Conservation (phyloP, 2,329 filamentous ascomycete genomes). For the Leptosphaerulina australis region DNA sequence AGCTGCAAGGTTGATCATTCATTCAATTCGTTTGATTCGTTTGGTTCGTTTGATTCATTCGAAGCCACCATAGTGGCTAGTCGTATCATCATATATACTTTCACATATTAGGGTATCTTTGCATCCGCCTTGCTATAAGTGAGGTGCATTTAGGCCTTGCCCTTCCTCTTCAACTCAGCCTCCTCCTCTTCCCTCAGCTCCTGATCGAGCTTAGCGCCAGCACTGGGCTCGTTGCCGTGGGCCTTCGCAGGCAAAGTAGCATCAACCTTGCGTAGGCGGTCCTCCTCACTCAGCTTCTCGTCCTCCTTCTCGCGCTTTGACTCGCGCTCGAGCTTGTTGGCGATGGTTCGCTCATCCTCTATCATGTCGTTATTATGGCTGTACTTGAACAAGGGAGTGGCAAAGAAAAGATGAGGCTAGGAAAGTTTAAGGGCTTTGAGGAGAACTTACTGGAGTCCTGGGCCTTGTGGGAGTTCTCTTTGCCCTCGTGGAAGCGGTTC, state of each 20-base stretch:
- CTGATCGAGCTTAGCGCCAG: conserved; percentile 74
- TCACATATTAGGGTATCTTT: conserved; percentile 15
- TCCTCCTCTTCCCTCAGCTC: conserved; percentile 72
- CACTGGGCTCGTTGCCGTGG: conserved; percentile 76
- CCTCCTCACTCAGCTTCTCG: conserved; percentile 38
- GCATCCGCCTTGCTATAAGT: conserved; percentile 9
- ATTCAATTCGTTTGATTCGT: no score
- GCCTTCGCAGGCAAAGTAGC: conserved; percentile 63
- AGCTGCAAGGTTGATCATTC: not conserved
- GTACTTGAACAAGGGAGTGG: not conserved
- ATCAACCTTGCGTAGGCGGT: conserved; percentile 61
- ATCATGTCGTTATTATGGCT: conserved; percentile 34
- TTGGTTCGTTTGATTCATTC: no score
- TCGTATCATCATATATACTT: conserved; percentile 3
- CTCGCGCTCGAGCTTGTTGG: conserved; percentile 72
- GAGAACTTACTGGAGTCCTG: conserved; percentile 71
- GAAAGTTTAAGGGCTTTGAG: not conserved
- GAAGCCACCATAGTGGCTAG: conserved; percentile 17
- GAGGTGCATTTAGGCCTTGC: conserved; percentile 38
- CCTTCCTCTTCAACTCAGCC: conserved; percentile 67
- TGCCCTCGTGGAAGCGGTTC: conserved; percentile 73
- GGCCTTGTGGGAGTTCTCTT: conserved; percentile 69
- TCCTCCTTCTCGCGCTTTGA: conserved; percentile 57
- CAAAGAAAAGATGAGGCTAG: not conserved
- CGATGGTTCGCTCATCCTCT: conserved; percentile 74